Evolutionary conservation across 2,329 filamentous ascomycete genomes (phyloP).

Genomic region (Colletotrichum sidae): DNA sequence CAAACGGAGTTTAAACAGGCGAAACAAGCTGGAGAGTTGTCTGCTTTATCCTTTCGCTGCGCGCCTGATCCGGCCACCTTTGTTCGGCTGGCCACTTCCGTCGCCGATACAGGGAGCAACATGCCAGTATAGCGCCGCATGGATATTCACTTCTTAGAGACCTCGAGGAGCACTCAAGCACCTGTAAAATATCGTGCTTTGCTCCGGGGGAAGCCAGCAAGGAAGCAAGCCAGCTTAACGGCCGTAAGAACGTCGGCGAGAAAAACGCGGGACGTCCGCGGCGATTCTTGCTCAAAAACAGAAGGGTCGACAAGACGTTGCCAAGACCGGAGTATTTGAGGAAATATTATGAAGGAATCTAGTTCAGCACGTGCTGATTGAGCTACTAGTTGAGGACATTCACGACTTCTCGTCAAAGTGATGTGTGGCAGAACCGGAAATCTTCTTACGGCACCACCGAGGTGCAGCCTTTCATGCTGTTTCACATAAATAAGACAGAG

Average conservation of each 20-base stretch:
- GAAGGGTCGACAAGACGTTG: constrained; percentile 14
- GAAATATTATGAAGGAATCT: neutral
- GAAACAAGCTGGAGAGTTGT: constrained; percentile 10
- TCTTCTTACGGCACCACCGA: too few species aligned
- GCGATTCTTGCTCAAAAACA: neutral
- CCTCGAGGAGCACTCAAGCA: constrained; percentile 4
- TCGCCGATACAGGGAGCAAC: constrained; percentile 1
- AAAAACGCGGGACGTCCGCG: neutral
- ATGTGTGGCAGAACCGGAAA: too few species aligned
- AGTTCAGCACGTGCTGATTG: neutral
- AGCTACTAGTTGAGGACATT: neutral
- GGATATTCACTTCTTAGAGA: constrained; percentile 8
- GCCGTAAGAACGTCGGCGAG: neutral
- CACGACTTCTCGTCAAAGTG: too few species aligned
- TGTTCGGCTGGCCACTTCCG: neutral
- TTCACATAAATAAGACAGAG: too few species aligned
- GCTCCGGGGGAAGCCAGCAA: constrained; percentile 7
- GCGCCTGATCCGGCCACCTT: constrained; percentile 14
- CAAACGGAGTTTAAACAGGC: constrained; percentile 14
- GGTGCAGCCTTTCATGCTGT: too few species aligned
- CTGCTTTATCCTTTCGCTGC: constrained; percentile 4
- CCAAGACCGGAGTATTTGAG: neutral
- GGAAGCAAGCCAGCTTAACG: constrained; percentile 18
- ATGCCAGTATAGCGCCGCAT: constrained; percentile 15
- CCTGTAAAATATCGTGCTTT: constrained; percentile 17